Percentiles rank a stretch among this genome's conserved stretches.
Evolutionary conservation across 2,329 filamentous ascomycete genomes (phyloP).

Genomic region (Phialocephala subalpina): DNA sequence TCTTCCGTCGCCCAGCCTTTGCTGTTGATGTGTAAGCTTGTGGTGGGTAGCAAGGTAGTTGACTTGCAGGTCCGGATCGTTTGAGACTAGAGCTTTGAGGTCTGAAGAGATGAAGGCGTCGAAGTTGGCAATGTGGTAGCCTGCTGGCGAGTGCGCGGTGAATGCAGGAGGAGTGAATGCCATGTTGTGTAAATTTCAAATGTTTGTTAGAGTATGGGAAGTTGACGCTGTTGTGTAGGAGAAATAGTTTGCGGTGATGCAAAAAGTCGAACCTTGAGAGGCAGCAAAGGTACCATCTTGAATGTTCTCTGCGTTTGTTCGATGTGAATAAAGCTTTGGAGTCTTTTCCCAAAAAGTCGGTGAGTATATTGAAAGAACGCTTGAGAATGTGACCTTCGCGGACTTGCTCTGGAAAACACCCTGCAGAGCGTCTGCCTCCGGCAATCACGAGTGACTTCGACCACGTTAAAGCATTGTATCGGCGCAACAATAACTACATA

Average conservation of each 20-base stretch:
- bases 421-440: not conserved
- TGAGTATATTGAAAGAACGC: not conserved
- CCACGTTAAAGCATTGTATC: not conserved
- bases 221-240: not conserved
- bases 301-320: not conserved
- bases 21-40: no score
- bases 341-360: not conserved
- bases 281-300: no score
- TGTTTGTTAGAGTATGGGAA: not conserved
- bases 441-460: not conserved
- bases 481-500: not conserved
- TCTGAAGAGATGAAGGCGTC: not conserved
- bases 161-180: not conserved
- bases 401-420: not conserved
- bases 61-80: no score
- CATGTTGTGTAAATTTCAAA: not conserved
- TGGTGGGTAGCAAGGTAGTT: no score
- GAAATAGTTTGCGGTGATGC: not conserved
- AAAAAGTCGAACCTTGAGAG: not conserved
- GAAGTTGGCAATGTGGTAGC: not conserved
- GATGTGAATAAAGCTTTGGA: not conserved
- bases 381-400: not conserved
- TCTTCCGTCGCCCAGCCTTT: no score
- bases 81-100: conserved; percentile 3
- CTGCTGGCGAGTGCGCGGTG: not conserved